Evolutionary conservation across 2,329 filamentous ascomycete species (phyloP).

Genomic region (Chrysosporium keratinophilum): DNA sequence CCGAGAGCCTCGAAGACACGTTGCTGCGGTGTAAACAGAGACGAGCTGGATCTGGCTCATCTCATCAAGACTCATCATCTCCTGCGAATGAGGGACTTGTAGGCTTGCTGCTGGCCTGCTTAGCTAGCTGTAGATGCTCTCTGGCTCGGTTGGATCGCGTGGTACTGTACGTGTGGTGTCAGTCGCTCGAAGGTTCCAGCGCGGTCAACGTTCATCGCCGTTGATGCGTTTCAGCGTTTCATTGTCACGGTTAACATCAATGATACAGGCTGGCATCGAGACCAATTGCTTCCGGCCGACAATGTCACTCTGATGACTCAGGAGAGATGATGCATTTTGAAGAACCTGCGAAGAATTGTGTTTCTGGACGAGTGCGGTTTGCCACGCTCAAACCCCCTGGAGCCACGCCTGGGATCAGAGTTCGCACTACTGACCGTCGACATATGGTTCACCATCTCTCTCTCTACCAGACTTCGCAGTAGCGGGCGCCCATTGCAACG

Average conservation of each 20-base stretch:
- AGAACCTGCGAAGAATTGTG: not conserved
- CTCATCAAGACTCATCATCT: conserved; percentile 9
- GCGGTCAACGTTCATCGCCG: not conserved
- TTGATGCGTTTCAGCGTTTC: not conserved
- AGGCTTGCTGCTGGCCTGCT: conserved; percentile 4
- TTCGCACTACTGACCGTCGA: conserved; percentile 9
- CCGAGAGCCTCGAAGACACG: not conserved
- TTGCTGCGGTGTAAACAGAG: conserved; percentile 8
- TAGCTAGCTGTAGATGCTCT: conserved; percentile 6
- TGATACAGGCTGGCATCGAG: not conserved
- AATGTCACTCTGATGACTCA: not conserved
- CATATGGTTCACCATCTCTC: not conserved
- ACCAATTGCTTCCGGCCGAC: not conserved
- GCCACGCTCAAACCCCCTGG: conserved; percentile 6
- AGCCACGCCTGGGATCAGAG: conserved; percentile 9
- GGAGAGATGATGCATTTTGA: not conserved
- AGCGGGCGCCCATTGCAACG: conserved; percentile 5
- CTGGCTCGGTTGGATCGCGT: not conserved
- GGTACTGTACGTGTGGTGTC: not conserved
- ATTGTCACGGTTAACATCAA: not conserved
- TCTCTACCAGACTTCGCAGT: conserved; percentile 3
- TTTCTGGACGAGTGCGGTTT: not conserved
- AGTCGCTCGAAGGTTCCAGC: not conserved
- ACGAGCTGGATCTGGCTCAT: not conserved
- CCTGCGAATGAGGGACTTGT: not conserved